Conservation (phyloP, 2,329 filamentous ascomycete species). For the Colletotrichum musae region DNA sequence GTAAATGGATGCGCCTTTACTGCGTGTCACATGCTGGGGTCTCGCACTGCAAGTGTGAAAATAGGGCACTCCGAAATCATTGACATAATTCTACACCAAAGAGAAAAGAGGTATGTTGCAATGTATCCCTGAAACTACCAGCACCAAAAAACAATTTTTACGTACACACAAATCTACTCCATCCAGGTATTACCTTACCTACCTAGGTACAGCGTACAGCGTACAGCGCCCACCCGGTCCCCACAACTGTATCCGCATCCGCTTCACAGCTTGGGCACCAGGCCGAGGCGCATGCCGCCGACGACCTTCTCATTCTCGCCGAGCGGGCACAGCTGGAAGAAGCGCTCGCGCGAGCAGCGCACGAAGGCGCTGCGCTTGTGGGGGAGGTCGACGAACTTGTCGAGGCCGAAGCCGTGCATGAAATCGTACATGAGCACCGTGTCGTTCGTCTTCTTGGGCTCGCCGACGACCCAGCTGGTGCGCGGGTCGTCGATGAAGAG, state of each 20-base stretch:
- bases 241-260: not conserved
- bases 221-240: not conserved
- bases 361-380: conserved; percentile 80
- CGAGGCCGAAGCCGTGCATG: conserved; percentile 79
- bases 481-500: conserved; percentile 73
- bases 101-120: not conserved
- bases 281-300: conserved; percentile 66
- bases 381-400: conserved; percentile 80
- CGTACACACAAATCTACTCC: conserved; percentile 15
- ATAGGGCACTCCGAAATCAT: not conserved
- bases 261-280: conserved; percentile 67
- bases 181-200: not conserved
- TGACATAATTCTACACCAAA: not conserved
- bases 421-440: conserved; percentile 83
- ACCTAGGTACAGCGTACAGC: too few relatives aligned
- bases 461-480: conserved; percentile 72
- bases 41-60: not conserved
- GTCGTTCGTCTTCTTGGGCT: conserved; percentile 80
- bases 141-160: conserved; percentile 9
- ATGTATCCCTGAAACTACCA: not conserved
- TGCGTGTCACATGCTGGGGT: not conserved
- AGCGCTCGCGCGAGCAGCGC: conserved; percentile 75
- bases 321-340: conserved; percentile 77
- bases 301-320: conserved; percentile 69
- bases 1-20: not conserved